Evolutionary conservation across 139 green algal genomes (phyloP).

Genomic region (Gonium pectorale): DNA sequence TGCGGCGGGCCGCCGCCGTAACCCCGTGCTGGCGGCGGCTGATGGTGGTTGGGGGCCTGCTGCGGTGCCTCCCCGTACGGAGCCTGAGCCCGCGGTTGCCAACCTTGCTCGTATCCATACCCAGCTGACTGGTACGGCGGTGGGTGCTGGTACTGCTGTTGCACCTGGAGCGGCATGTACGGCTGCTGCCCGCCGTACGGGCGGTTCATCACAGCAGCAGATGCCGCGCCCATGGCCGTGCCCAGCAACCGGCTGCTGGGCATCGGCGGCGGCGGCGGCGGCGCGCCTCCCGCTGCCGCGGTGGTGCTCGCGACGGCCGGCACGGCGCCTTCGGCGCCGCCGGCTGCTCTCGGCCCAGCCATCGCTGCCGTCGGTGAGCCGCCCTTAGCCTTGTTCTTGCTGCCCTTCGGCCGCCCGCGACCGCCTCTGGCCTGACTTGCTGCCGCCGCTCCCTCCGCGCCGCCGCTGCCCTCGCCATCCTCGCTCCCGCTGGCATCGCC

Average conservation of each 20-base stretch:
- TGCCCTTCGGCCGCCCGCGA: not conserved
- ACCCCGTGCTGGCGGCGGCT: too few relatives aligned
- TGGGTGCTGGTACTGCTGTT: too few relatives aligned
- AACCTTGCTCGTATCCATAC: too few relatives aligned
- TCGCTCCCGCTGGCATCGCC: not conserved
- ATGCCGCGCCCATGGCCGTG: not conserved
- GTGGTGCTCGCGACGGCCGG: too few relatives aligned
- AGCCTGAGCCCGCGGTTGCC: too few relatives aligned
- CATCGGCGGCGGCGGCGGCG: conserved; percentile 37
- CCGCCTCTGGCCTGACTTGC: not conserved
- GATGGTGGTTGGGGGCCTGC: too few relatives aligned
- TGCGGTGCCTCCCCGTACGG: too few relatives aligned
- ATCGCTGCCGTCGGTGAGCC: not conserved
- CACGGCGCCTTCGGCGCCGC: not conserved
- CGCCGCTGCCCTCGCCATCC: not conserved
- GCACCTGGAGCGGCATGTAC: too few relatives aligned
- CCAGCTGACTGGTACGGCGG: too few relatives aligned
- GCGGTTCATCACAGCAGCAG: too few relatives aligned
- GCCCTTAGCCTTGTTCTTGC: not conserved
- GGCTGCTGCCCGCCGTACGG: too few relatives aligned
- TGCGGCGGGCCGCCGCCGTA: too few relatives aligned
- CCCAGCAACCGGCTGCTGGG: conserved; percentile 8
- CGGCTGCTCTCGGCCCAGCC: not conserved
- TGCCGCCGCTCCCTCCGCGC: not conserved
- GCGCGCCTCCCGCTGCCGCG: not conserved